Percentiles rank a stretch among this genome's conserved stretches.
phyloP scores from a whole-genome alignment of 2,329 filamentous ascomycete species.

The Fusarium stilboides region DNA sequence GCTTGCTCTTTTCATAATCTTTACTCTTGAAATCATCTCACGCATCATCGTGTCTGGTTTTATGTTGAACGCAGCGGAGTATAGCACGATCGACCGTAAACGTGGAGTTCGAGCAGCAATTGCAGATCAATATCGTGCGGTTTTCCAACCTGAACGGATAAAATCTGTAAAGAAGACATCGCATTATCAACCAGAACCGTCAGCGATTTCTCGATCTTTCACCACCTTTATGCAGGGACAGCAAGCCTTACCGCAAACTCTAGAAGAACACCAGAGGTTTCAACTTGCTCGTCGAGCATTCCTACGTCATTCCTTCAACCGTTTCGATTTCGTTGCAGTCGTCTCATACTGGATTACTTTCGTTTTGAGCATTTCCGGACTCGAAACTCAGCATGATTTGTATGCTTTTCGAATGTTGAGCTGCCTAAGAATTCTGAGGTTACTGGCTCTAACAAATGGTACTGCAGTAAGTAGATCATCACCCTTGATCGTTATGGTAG shows the following conservation, averaged over 20 bases:
- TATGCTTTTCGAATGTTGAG: conserved; percentile 98
- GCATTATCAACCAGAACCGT: conserved; percentile 65
- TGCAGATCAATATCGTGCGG: conserved; percentile 79
- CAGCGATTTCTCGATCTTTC: conserved; percentile 82
- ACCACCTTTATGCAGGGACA: conserved; percentile 82
- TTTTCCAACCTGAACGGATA: conserved; percentile 87
- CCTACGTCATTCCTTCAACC: conserved; percentile 94
- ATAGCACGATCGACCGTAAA: conserved; percentile 89
- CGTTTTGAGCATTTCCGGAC: conserved; percentile 75
- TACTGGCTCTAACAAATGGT: conserved; percentile 93
- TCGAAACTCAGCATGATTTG: conserved; percentile 80
- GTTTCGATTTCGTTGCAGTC: conserved; percentile 94
- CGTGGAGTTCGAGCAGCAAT: conserved; percentile 82
- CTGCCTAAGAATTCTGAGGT: conserved; percentile 89
- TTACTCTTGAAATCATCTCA: conserved; percentile 86
- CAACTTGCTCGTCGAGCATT: conserved; percentile 93
- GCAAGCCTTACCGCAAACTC: conserved; percentile 70
- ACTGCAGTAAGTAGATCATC: conserved; percentile 77
- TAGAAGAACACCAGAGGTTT: conserved; percentile 83
- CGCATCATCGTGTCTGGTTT: conserved; percentile 95
- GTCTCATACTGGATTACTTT: conserved; percentile 97
- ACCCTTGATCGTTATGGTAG: not conserved
- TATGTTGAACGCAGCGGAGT: conserved; percentile 89
- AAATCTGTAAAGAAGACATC: conserved; percentile 72
- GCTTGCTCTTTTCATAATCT: conserved; percentile 87